Base-by-base conservation (phyloP, 257 asterid genomes). In the Nicotiana tabacum region DNA sequence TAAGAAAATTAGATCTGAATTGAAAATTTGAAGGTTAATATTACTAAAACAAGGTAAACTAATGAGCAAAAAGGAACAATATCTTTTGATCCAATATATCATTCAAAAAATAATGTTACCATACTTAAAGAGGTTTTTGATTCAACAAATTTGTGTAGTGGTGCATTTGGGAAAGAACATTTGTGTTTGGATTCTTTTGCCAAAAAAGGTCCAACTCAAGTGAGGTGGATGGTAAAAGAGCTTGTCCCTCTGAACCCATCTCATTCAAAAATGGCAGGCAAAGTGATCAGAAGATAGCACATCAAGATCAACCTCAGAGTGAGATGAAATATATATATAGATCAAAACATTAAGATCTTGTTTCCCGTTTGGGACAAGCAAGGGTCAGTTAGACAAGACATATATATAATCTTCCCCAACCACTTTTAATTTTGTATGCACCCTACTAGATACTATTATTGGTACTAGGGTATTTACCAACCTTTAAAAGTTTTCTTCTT, bases 211-310 rank as follows among this genome's bases (percentile, higher is more conserved):
- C 43, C 80, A 51, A 51, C 56, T 57, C 39, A 24, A 57, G 56
- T 30, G 64, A 76, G 37, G 58, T 76, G 58, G 56, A 46, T 76
- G 21, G 58, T 76, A 11, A 51, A 76, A 48, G 12, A 51, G 61
- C 18, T 21, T 21, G 37, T 76, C 32, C 46, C 35, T 76, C 30
- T 27, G 8, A 58, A 29, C 80, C 60, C 29, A 33, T 76, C 30
- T 51, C 61, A 76, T 76, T 51, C 24, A 13, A 48, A 30, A 48
- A 76, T 46, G 80, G 80, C 80, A 46, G 80, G 39, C 80, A 76
- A 46, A 27, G 62, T 76, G 39, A 76, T 76, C 33, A 46, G 13
- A 76, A 51, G 43, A 48, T 57, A 33, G n/a, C 80, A 76, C 18
- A 76, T 55, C 64, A 43, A 76, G 61, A 76, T 46, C 27, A 35